Evolutionary conservation across 2,329 filamentous ascomycete species (phyloP), one percentile per base, ranked within the genome.

Genomic region (Sporothrix globosa): DNA sequence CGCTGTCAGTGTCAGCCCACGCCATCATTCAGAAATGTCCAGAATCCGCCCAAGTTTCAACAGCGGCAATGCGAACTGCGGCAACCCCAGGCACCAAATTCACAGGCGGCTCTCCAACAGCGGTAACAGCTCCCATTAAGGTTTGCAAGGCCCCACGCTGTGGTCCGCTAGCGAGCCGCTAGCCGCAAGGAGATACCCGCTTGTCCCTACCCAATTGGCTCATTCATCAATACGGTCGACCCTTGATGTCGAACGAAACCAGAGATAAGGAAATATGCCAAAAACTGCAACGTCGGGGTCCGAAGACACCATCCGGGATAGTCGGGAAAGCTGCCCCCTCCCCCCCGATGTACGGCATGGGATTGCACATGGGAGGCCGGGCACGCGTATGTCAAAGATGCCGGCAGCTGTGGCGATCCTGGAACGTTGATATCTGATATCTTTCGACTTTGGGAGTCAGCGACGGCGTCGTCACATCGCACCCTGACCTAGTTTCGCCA

Each of bases 91-190:
- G 11, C 2, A 44, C 41, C 41, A 44, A 10, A 27, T 21, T 17
- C 27, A 58, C 27, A 44, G 19, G n/a, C 39, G n/a, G 21, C 24
- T 65, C 24, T 65, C 61, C 61, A 65, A 65, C 61, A 11, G 61
- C 61, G 61, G 41, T 24, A 65, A 65, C 61, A n/a, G 61, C 44
- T 10, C 24, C 44, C 44, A 34, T 48, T 65, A 65, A 65, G 44
- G 61, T 63, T 63, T 34, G 41, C 41, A 14, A 2, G 27, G 17
- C 24, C 61, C 44, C 61, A 21, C 61, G n/a, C 24, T 65, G 44
- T 24, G 44, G 60, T 5, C 60, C 44, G 61, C 44, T 34, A 65
- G 44, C 44, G 24, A 50, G 44, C 61, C 24, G 61, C 61, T 65
- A 65, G 39, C 58, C 39, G 21, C 39, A 63, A 41, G 9, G 56